Evolutionary conservation across 768 basidiomycete genomes (phyloP).

Genomic region (Leccinum olivaceopallidum): DNA sequence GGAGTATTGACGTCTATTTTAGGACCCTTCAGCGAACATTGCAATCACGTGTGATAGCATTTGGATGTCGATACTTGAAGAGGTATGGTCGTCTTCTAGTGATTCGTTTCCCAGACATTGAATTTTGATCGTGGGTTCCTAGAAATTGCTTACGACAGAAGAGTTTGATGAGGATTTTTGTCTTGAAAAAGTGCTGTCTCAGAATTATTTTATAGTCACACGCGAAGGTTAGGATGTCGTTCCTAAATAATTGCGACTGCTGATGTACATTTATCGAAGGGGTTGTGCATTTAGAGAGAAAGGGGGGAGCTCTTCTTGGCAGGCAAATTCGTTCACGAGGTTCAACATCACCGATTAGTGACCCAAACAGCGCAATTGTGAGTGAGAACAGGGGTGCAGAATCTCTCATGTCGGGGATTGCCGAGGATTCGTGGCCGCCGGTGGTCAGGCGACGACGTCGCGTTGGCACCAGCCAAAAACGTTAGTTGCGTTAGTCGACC

Average conservation of each 20-base stretch:
- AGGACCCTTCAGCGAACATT: constrained; percentile 7
- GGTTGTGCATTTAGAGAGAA: constrained; percentile 2
- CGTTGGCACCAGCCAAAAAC: constrained; percentile 25
- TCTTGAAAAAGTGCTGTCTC: constrained; percentile 2
- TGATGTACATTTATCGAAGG: background rate
- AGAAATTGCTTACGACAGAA: constrained; percentile 1
- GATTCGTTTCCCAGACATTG: background rate
- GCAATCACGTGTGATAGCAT: constrained; percentile 8
- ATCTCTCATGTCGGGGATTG: too few relatives aligned
- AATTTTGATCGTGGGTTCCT: background rate
- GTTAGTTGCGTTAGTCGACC: constrained; percentile 44
- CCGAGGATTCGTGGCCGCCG: too few relatives aligned
- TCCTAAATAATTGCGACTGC: background rate
- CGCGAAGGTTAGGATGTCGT: background rate
- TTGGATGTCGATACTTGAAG: constrained; percentile 12
- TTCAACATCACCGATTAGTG: background rate
- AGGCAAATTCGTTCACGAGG: background rate
- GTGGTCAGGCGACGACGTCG: too few relatives aligned
- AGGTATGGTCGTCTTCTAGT: background rate
- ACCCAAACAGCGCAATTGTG: background rate
- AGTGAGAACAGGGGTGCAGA: too few relatives aligned
- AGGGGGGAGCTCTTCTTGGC: background rate
- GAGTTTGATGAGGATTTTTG: background rate
- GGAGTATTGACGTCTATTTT: background rate
- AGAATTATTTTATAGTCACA: constrained; percentile 2